A percentile compares a stretch with the other conserved stretches of the same genome.
Conservation (phyloP, 345 rosid genomes). For the Rhodomyrtus tomentosa region DNA sequence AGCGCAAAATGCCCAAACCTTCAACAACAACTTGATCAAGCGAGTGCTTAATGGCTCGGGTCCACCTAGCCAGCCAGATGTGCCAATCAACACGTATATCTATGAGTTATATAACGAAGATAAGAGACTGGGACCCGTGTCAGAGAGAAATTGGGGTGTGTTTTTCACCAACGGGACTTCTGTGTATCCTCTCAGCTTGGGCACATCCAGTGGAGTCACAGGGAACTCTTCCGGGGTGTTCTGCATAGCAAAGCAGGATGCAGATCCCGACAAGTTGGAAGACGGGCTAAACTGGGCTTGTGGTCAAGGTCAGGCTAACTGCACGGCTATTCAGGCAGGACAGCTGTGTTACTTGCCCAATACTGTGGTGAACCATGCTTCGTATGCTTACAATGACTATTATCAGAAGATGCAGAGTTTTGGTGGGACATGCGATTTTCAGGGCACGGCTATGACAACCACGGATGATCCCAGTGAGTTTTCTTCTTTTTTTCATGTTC, state of each 20-base stretch:
- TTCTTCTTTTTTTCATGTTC: background rate
- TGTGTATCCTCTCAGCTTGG: slow-evolving; percentile 53
- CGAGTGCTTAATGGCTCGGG: slow-evolving; percentile 78
- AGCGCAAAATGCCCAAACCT: slow-evolving; percentile 56
- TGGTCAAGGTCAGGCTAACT: slow-evolving; percentile 84
- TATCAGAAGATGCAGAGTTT: slow-evolving; percentile 62
- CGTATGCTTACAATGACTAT: slow-evolving; percentile 85
- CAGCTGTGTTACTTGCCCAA: slow-evolving; percentile 56
- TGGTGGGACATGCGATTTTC: slow-evolving; percentile 90
- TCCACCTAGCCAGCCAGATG: slow-evolving; percentile 69
- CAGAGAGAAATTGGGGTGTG: slow-evolving; percentile 87
- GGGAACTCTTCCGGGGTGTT: slow-evolving; percentile 45
- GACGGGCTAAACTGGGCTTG: slow-evolving; percentile 92
- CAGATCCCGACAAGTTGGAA: slow-evolving; percentile 55
- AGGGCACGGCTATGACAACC: slow-evolving; percentile 63
- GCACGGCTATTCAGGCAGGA: slow-evolving; percentile 62
- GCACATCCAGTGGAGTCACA: slow-evolving; percentile 9
- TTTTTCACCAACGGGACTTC: slow-evolving; percentile 64
- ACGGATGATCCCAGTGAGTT: slow-evolving; percentile 70
- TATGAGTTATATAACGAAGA: slow-evolving; percentile 94
- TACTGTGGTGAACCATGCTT: slow-evolving; percentile 55
- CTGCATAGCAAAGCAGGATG: slow-evolving; percentile 70
- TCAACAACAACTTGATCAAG: slow-evolving; percentile 56
- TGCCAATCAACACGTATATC: slow-evolving; percentile 64
- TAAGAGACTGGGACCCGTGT: slow-evolving; percentile 55